These are phyloP conservation scores for Ettlia oleoabundans DNA, from an alignment of 139 green algal genomes.

Conservation along the genomic window DNA sequence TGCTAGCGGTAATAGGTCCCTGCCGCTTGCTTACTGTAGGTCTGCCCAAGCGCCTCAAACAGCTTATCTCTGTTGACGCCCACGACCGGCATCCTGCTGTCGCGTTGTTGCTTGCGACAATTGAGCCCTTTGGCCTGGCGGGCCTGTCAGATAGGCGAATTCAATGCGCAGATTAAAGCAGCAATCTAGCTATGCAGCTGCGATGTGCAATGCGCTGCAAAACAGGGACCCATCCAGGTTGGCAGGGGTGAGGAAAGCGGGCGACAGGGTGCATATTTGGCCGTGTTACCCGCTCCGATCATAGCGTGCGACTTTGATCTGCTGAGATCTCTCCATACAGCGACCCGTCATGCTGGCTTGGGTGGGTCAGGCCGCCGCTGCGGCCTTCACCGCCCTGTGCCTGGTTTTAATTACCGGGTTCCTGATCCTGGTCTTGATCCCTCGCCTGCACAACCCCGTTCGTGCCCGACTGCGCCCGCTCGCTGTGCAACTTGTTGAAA, in stretches of 20 bases:
- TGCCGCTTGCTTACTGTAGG: constrained; percentile 93
- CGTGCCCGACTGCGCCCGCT: constrained; percentile 29
- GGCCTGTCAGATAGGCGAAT: neutral
- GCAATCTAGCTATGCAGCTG: neutral
- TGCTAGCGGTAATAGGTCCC: too few relatives aligned
- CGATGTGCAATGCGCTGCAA: too few relatives aligned
- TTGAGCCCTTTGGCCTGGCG: neutral
- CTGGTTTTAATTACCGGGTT: constrained; percentile 32
- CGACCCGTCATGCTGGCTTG: neutral
- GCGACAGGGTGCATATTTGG: too few relatives aligned
- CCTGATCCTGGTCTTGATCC: constrained; percentile 49
- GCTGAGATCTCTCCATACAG: too few relatives aligned
- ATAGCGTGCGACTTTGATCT: too few relatives aligned
- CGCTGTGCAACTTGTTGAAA: constrained; percentile 52
- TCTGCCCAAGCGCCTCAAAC: constrained; percentile 85
- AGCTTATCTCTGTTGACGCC: constrained; percentile 90
- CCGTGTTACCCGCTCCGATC: too few relatives aligned
- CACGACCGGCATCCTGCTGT: constrained; percentile 85
- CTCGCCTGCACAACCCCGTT: constrained; percentile 44
- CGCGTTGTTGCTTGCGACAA: neutral
- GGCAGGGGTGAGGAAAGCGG: too few relatives aligned
- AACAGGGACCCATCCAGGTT: too few relatives aligned
- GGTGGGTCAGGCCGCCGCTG: neutral
- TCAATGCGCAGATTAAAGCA: too few relatives aligned
- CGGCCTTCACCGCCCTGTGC: too few relatives aligned